Conservation (phyloP, 129 eudicot genomes). For the Flaveria linearis region DNA sequence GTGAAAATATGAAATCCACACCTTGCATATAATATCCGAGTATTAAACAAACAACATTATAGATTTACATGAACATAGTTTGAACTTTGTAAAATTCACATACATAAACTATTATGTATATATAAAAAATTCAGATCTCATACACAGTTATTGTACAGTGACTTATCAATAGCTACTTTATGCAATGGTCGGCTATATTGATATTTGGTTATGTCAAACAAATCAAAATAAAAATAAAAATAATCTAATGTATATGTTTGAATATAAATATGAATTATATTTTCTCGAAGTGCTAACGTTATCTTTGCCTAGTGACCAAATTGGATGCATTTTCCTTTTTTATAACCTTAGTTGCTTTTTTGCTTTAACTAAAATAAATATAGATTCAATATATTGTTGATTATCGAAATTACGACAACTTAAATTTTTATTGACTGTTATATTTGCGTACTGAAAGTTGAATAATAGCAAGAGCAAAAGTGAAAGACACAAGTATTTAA, state of each 20-base stretch:
- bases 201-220: not conserved
- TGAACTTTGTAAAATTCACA: too few species aligned
- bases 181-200: not conserved
- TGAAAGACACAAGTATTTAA: too few species aligned
- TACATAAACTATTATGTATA: too few species aligned
- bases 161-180: not conserved
- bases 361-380: not conserved
- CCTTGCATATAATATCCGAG: too few species aligned
- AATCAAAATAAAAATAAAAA: not conserved
- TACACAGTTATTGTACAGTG: not conserved
- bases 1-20: too few species aligned
- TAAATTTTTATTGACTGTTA: too few species aligned
- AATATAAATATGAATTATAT: not conserved
- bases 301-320: slow-evolving; percentile 30
- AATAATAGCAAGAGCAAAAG: too few species aligned
- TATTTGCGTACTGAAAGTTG: too few species aligned
- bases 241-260: not conserved
- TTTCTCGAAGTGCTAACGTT: slow-evolving; percentile 36
- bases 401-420: not conserved
- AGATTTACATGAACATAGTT: too few species aligned
- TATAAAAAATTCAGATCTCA: too few species aligned
- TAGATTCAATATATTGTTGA: not conserved
- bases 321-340: slow-evolving; percentile 24
- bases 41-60: too few species aligned
- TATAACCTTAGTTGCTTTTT: not conserved